phyloP scores from a whole-genome alignment of 2,329 filamentous ascomycete species.

The Scytalidium lignicola region DNA sequence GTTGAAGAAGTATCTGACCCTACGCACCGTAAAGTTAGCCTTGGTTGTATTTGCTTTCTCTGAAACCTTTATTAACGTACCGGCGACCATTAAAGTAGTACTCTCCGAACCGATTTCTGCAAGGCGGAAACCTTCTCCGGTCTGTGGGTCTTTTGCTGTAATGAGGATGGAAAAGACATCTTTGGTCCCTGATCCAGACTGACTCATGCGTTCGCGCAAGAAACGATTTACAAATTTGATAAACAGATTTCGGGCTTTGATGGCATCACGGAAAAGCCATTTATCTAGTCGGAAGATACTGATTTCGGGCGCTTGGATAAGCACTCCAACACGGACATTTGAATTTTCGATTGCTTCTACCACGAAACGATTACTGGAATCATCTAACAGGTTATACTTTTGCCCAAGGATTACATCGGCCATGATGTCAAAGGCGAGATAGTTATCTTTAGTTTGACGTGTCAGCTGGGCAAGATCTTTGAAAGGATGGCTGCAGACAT shows the following conservation, averaged over 20 bases:
- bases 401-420: constrained; percentile 14
- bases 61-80: no score
- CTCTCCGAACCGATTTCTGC: constrained; percentile 3
- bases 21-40: no score
- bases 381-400: constrained; percentile 9
- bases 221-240: no score
- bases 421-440: constrained; percentile 21
- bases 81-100: constrained; percentile 4
- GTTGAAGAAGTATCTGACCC: constrained; percentile 34
- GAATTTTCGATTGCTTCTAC: constrained; percentile 12
- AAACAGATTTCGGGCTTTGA: no score
- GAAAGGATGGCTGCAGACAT: no score
- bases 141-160: neutral
- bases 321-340: constrained; percentile 15
- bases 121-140: neutral
- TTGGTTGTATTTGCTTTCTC: no score
- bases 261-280: no score
- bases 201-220: no score
- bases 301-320: constrained; percentile 3
- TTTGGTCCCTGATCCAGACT: constrained; percentile 39
- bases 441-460: constrained; percentile 8
- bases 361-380: constrained; percentile 10
- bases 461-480: no score
- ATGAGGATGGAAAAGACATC: neutral
- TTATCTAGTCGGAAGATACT: neutral